A percentile compares a stretch with the other conserved stretches of the same genome.
Conservation (phyloP, 164 flowering plant species). For the Santalum album region DNA sequence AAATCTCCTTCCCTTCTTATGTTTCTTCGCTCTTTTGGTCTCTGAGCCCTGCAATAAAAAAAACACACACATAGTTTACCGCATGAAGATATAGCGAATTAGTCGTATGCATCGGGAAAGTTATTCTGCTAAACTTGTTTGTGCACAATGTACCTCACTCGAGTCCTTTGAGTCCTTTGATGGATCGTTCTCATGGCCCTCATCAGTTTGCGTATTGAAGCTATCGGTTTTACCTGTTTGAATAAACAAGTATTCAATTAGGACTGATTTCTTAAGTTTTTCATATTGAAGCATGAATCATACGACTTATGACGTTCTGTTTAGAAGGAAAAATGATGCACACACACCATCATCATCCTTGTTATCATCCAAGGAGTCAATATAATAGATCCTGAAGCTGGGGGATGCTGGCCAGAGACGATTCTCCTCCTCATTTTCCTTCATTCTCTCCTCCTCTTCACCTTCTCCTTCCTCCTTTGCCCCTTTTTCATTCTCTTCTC, state of each 20-base stretch:
- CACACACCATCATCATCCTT: slow-evolving; percentile 1
- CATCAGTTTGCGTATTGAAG: not conserved
- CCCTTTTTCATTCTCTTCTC: not conserved
- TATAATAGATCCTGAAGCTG: slow-evolving; percentile 20
- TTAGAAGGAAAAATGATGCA: not conserved
- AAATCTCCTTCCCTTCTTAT: slow-evolving; percentile 11
- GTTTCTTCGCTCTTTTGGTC: slow-evolving; percentile 7
- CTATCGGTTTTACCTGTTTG: not conserved
- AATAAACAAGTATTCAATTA: not conserved
- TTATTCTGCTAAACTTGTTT: no score
- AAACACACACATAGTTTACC: not conserved
- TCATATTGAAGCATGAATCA: not conserved
- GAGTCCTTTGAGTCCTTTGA: not conserved
- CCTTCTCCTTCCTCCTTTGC: slow-evolving; percentile 3
- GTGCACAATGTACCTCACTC: not conserved
- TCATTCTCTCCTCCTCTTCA: slow-evolving; percentile 5
- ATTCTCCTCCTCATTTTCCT: slow-evolving; percentile 1
- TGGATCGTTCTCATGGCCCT: not conserved
- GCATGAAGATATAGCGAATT: no score
- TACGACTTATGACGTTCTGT: not conserved
- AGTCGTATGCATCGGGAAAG: no score
- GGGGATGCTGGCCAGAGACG: slow-evolving; percentile 20
- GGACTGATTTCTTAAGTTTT: no score
- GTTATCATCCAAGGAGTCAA: not conserved
- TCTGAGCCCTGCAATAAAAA: slow-evolving; percentile 5